These are phyloP conservation scores for Komagataella kurtzmanii DNA, from an alignment of 805 yeast genomes.

Conservation along the genomic window DNA sequence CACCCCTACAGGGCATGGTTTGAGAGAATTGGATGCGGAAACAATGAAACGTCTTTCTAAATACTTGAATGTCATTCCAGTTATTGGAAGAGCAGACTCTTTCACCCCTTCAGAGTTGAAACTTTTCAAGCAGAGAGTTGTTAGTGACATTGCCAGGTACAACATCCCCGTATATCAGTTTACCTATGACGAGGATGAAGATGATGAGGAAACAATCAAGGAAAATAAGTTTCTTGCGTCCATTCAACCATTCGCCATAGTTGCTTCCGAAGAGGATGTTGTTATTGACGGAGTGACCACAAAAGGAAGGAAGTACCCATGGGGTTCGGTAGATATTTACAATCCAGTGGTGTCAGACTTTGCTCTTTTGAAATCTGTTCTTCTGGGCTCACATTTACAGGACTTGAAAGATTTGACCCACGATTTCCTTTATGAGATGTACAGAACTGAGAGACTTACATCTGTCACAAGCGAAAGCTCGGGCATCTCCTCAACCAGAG, in stretches of 20 bases:
- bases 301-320: conserved; percentile 58
- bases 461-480: conserved; percentile 32
- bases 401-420: conserved; percentile 55
- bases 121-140: conserved; percentile 45
- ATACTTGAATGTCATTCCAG: conserved; percentile 62
- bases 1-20: conserved; percentile 67
- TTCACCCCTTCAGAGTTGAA: conserved; percentile 49
- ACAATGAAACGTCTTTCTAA: conserved; percentile 60
- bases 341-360: conserved; percentile 41
- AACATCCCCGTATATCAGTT: conserved; percentile 69
- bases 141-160: conserved; percentile 48
- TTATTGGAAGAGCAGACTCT: conserved; percentile 59
- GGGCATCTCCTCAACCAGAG: conserved; percentile 7
- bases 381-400: conserved; percentile 48
- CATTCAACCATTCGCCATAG: conserved; percentile 66
- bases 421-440: conserved; percentile 48
- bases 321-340: conserved; percentile 54
- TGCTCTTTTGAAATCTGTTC: conserved; percentile 36
- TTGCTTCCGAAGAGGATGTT: conserved; percentile 48
- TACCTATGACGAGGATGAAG: conserved; percentile 60
- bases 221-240: conserved; percentile 50
- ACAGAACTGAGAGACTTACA: conserved; percentile 50
- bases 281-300: conserved; percentile 35
- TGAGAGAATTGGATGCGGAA: conserved; percentile 59
- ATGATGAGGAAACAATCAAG: conserved; percentile 53